Percentiles rank a stretch among this genome's conserved stretches.
Evolutionary conservation across 257 asterid genomes (phyloP).

Genomic region (Scutellaria galericulata): DNA sequence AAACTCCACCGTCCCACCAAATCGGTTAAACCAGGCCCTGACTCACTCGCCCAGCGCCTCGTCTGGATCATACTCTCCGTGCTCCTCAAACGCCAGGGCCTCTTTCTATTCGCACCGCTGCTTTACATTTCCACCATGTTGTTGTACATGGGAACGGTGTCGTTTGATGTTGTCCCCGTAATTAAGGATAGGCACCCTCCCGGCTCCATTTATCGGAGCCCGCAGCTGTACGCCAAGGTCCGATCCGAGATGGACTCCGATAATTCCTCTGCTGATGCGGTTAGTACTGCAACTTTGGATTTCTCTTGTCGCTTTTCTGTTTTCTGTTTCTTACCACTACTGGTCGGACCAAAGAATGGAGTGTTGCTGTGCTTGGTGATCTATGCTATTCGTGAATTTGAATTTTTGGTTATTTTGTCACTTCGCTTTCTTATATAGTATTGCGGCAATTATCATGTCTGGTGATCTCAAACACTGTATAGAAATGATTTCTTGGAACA

Average conservation of each 20-base stretch:
- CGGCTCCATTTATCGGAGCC: conserved; percentile 86
- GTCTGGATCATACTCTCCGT: conserved; percentile 71
- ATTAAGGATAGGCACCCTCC: conserved; percentile 55
- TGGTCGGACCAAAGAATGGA: no score
- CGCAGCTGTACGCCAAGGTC: conserved; percentile 72
- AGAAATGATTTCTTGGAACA: conserved; percentile 6
- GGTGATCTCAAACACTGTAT: not conserved
- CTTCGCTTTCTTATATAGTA: no score
- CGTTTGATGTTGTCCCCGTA: conserved; percentile 70
- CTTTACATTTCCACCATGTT: conserved; percentile 77
- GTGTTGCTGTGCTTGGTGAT: not conserved
- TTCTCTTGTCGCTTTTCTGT: not conserved
- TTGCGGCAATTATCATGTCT: not conserved
- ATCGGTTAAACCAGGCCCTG: conserved; percentile 52
- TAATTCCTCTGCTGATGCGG: conserved; percentile 86
- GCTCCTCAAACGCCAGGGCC: conserved; percentile 78
- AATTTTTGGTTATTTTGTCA: not conserved
- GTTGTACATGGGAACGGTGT: conserved; percentile 89
- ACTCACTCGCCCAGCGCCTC: conserved; percentile 60
- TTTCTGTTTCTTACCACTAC: not conserved
- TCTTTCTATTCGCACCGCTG: conserved; percentile 86
- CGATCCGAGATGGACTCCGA: conserved; percentile 73
- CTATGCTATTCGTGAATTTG: conserved; percentile 11
- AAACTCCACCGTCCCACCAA: conserved; percentile 47
- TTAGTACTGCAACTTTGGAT: conserved; percentile 39